Base-by-base conservation (phyloP, 164 flowering plant genomes). In the Kalanchoe fedtschenkoi region DNA sequence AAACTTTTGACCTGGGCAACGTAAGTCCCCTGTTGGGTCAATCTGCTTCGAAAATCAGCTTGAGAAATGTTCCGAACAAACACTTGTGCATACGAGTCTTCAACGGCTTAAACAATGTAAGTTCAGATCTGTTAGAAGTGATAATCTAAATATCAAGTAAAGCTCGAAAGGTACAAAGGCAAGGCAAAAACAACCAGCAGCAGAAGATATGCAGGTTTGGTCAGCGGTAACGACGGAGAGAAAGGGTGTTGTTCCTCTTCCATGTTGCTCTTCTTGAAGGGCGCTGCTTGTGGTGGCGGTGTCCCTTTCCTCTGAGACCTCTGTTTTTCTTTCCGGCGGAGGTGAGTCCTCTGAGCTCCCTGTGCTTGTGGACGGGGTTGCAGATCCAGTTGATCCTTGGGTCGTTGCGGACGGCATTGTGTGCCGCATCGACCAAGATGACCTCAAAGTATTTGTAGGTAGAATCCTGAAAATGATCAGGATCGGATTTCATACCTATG, bases 381-480 rank as follows among this genome's bases (percentile, higher is more conserved):
- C 62, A 60, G 62, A 60, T 60, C 62, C 62, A 60, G 62, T 60
- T 60, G 28, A 60, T 60, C 42, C 62, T 60, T 60, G 62, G 62
- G 43, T 60, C 62, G 7, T 60, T 60, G 38, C 62, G 38, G 46
- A 60, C 37, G 28, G 62, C 62, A 34, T 60, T 60, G 62, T 60
- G 62, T 7, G 62, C 62, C 16, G 46, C 62, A 37, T 60, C 62
- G 4, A 60, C 62, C 24, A 60, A 37, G 34, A 60, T 60, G 42
- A 60, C 62, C 46, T 60, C 62, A 10, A 60, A 60, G 34, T 60
- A 60, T 35, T 60, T 60, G 62, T 60, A 60, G 42, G 62, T 60
- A 5, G 62, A 60, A 37, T 60, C 62, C 62, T 60, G 62, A 4
- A 44, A 17, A 1, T 44, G 24, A 60, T 24, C 42, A 35, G 5